Evolutionary conservation across 2,329 filamentous ascomycete species (phyloP), one percentile per base, ranked within the genome.

Genomic region (Arthrobotrys sinensis): DNA sequence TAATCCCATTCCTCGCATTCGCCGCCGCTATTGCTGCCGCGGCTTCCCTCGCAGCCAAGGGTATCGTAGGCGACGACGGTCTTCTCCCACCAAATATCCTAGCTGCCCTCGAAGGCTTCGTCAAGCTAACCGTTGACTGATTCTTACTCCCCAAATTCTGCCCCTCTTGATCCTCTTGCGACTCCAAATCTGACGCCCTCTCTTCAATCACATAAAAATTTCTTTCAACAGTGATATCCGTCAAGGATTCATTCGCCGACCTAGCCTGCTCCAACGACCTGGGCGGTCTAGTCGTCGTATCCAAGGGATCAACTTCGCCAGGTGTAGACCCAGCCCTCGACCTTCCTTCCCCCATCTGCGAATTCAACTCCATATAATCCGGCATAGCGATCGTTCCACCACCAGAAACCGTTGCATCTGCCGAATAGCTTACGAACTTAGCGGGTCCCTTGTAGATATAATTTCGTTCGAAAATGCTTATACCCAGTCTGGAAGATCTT

Each of bases 181-280:
- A 53, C 45, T 77, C 73, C 62, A 77, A 48, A 46, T 71, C 73
- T 43, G 48, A 55, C 11, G 66, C 66, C 12, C 73, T 50, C 50
- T 77, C 73, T 24, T 77, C 73, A 28, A 16, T 71, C 12, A 77
- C 45, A 55, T 71, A 67, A 67, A 66, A 77, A n/a, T 32, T 77
- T 34, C 73, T 38, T 63, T 77, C 66, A n/a, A 77, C 60, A 4
- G 73, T 71, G 24, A 77, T 77, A 77, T 77, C 66, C 14, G 73
- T 62, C 43, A 66, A 62, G 19, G 73, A 77, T 21, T 77, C 66
- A 4, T 46, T 55, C 48, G 34, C 21, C 4, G 43, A 69, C 38
- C n/a, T 64, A 11, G 50, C 12, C 21, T 55, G 45, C 19, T 34
- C 53, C 32, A 36, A 28, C 43, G 28, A 48, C 43, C 43, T 36